Percentiles rank a stretch among this genome's conserved stretches.
phyloP scores from a whole-genome alignment of 805 yeast genomes.

The Saccharomycopsis fermentans region DNA sequence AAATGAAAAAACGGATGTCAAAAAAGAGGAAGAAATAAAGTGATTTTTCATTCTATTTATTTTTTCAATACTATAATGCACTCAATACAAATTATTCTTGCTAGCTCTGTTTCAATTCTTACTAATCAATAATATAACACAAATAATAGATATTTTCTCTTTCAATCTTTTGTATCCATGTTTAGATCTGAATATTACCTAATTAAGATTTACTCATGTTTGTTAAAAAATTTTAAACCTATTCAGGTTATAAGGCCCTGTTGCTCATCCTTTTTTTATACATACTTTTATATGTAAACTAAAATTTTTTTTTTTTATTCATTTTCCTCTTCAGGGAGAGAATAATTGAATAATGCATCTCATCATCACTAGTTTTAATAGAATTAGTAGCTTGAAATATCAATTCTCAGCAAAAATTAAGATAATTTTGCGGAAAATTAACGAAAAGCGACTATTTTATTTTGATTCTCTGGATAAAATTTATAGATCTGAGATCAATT shows the following conservation, averaged over 20 bases:
- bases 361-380: not conserved
- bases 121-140: too few species aligned
- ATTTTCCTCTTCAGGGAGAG: not conserved
- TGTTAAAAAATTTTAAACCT: not conserved
- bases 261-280: not conserved
- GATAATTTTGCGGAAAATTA: too few species aligned
- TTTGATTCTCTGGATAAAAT: too few species aligned
- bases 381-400: too few species aligned
- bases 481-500: too few species aligned
- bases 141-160: too few species aligned
- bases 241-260: not conserved
- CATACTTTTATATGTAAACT: not conserved
- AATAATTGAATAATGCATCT: not conserved
- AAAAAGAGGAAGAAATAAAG: not conserved
- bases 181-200: too few species aligned
- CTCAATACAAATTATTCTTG: not conserved
- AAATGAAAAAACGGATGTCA: not conserved
- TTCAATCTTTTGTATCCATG: too few species aligned
- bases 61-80: not conserved
- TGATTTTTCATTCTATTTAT: not conserved
- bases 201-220: constrained; percentile 4
- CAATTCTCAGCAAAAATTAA: too few species aligned
- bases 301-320: not conserved
- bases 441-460: too few species aligned
- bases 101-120: too few species aligned